Percentiles rank a stretch among this genome's conserved stretches.
These are phyloP conservation scores for Nepenthes alata DNA, from an alignment of 179 eudicot genomes.

Conservation along the genomic window DNA sequence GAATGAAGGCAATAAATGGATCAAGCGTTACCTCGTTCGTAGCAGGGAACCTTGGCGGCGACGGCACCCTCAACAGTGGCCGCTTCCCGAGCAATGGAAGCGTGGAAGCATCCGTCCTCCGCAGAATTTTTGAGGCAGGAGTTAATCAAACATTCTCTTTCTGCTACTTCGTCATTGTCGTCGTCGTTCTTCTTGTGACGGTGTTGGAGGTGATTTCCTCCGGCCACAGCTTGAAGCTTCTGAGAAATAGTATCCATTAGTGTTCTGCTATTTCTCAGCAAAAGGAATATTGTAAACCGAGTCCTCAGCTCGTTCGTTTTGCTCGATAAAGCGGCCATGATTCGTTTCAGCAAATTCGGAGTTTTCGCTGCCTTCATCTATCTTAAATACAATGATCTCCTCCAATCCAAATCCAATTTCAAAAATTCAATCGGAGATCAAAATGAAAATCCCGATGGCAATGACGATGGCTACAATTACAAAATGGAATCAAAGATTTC, in stretches of 20 bases:
- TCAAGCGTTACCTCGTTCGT: background rate
- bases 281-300: slow-evolving; percentile 31
- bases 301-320: slow-evolving; percentile 29
- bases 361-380: slow-evolving; percentile 15
- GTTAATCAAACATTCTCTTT: background rate
- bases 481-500: no score
- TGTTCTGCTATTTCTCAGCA: slow-evolving; percentile 12
- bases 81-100: background rate
- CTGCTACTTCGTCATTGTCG: background rate
- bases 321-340: slow-evolving; percentile 23
- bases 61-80: background rate
- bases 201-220: slow-evolving; percentile 12
- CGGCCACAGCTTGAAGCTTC: slow-evolving; percentile 9
- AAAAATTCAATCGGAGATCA: no score
- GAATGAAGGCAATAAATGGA: background rate
- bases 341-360: slow-evolving; percentile 23
- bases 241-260: slow-evolving; percentile 13
- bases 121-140: background rate
- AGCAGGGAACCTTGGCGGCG: background rate
- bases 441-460: no score
- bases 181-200: slow-evolving; percentile 16
- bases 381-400: no score
- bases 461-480: no score
- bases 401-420: no score
- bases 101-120: background rate